A percentile compares a stretch with the other conserved stretches of the same genome.
phyloP scores from a whole-genome alignment of 257 asterid species.

The Solanum peruvianum region DNA sequence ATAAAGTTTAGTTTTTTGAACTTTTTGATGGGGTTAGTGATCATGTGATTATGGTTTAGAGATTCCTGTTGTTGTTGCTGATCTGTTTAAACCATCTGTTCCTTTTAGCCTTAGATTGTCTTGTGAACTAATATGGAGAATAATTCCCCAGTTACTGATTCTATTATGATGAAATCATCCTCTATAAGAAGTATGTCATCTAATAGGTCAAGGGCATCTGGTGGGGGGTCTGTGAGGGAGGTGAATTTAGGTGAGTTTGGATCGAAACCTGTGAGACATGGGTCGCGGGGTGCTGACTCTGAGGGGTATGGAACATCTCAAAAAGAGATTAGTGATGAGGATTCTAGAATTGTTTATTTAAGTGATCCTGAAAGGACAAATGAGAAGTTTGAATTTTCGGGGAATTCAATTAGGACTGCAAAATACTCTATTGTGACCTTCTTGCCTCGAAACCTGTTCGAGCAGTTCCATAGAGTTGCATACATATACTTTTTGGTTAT shows the following conservation, averaged over 20 bases:
- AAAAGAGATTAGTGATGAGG: constrained; percentile 78
- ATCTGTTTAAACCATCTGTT: constrained; percentile 11
- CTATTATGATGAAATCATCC: constrained; percentile 25
- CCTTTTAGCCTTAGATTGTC: constrained; percentile 11
- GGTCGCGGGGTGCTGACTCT: constrained; percentile 70
- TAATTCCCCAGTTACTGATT: constrained; percentile 18
- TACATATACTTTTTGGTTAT: constrained; percentile 83
- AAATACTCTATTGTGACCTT: constrained; percentile 74
- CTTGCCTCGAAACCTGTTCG: constrained; percentile 86
- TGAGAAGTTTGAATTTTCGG: constrained; percentile 50
- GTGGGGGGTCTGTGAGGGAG: constrained; percentile 54
- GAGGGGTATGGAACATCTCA: constrained; percentile 64
- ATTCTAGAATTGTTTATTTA: constrained; percentile 65
- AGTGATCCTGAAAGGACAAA: constrained; percentile 67
- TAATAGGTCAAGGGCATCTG: constrained; percentile 37
- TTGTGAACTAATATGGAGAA: constrained; percentile 27
- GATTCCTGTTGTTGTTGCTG: constrained; percentile 26
- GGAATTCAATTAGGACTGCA: constrained; percentile 63
- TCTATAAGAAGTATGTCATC: constrained; percentile 47
- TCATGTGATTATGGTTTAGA: constrained; percentile 34
- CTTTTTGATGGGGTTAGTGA: constrained; percentile 15
- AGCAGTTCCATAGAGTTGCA: constrained; percentile 96
- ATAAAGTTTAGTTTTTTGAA: constrained; percentile 8
- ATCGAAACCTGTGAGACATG: constrained; percentile 45
- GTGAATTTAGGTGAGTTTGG: constrained; percentile 46